A percentile compares a stretch with the other conserved stretches of the same genome.
phyloP scores from a whole-genome alignment of 2,329 filamentous ascomycete species.

The Diaporthe sp. region DNA sequence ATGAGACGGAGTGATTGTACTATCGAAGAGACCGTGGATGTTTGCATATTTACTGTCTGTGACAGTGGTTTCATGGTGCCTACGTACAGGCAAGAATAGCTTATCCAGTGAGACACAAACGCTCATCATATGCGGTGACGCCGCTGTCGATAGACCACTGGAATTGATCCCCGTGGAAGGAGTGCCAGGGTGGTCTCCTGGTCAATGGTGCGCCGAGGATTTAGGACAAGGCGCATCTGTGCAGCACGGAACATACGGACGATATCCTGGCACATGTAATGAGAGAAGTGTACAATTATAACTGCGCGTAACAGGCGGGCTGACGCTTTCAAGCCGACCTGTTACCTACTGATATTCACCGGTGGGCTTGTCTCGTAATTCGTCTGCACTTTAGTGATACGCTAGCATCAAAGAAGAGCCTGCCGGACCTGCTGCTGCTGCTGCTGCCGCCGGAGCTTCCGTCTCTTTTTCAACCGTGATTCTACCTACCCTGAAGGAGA shows the following conservation, averaged over 20 bases:
- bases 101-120: neutral
- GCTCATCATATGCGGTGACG: neutral
- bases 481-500: neutral
- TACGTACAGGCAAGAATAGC: neutral
- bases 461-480: neutral
- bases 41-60: neutral
- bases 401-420: slow-evolving; percentile 13
- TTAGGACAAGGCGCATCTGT: neutral
- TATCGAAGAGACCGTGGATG: neutral
- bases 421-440: neutral
- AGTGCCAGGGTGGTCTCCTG: neutral
- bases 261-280: neutral
- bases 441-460: neutral
- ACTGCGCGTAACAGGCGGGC: neutral
- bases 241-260: neutral
- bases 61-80: neutral
- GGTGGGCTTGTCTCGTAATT: slow-evolving; percentile 25
- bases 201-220: neutral
- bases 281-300: slow-evolving; percentile 30
- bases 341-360: neutral
- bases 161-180: neutral
- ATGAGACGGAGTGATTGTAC: slow-evolving; percentile 7
- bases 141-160: neutral
- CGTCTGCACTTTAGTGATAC: slow-evolving; percentile 14
- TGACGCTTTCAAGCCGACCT: neutral